Base-by-base conservation (phyloP, 345 rosid genomes). In the Triadica sebifera region DNA sequence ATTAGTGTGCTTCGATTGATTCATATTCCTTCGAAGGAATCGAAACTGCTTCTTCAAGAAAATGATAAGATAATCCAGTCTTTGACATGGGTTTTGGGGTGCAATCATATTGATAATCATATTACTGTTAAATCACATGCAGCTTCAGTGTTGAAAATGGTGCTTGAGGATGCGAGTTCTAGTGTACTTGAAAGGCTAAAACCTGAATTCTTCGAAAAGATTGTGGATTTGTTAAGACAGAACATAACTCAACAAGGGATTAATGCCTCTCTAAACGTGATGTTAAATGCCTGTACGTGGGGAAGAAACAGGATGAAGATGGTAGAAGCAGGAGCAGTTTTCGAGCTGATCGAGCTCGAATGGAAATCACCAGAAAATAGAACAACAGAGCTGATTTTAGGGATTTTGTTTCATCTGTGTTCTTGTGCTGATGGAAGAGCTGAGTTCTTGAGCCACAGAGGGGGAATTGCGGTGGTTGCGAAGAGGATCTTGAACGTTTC, bases 351-450 rank as follows among this genome's bases (percentile, higher is more conserved):
- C 12, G 98, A 91, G 70, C 79, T 93, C 10, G 97, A 91, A 80
- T 65, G 89, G 65, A 73, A 72, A 39, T 63, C 79, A 2, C 72
- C 81, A 0, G 86, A 81, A 15, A 84, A 49, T 68, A 80, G 68
- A 78, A 90, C 82, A 5, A 89, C 97, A 0, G 92, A 94, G 79
- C 81, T 88, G 9, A 80, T 78, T 53, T 61, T 90, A 9, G 88
- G 91, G 8, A 73, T 86, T n/a, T 37, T 94, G 60, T 79, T 77
- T 72, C 83, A 85, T 51, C 55, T 94, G 20, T 94, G 98, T 76
- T 89, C 85, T 24, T 82, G 88, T 13, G 93, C 96, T 0, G 84
- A 89, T 1, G 97, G 97, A 67, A 84, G 97, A 63, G 91, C 88
- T 0, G 71, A 86, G 84, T 83, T 87, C 38, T 74, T 90, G 46